These are phyloP conservation scores for Phytophthora syringae DNA, from an alignment of 352 stramenopile species.

Conservation along the genomic window DNA sequence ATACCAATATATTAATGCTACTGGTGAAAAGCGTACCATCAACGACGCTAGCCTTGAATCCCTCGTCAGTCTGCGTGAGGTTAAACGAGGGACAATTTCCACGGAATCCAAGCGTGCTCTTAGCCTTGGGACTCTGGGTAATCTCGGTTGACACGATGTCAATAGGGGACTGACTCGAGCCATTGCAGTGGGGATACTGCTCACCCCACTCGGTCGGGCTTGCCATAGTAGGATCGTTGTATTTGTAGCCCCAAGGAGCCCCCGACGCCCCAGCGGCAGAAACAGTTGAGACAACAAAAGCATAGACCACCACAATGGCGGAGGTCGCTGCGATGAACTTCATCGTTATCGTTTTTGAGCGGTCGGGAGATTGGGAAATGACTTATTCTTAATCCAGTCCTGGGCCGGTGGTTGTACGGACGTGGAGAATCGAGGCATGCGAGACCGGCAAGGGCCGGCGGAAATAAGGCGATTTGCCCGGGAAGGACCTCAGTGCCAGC, in stretches of 20 bases:
- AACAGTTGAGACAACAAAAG: slow-evolving; percentile 12
- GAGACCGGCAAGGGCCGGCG: too few species aligned
- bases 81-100: slow-evolving; percentile 30
- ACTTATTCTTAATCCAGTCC: slow-evolving; percentile 12
- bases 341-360: slow-evolving; percentile 7
- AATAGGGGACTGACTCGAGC: slow-evolving; percentile 34
- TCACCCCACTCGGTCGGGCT: slow-evolving; percentile 10
- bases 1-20: not conserved
- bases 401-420: not conserved
- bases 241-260: slow-evolving; percentile 22
- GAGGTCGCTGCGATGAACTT: slow-evolving; percentile 17
- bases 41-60: slow-evolving; percentile 22
- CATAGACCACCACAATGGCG: slow-evolving; percentile 13
- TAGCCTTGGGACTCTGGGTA: slow-evolving; percentile 1
- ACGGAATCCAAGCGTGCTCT: slow-evolving; percentile 25
- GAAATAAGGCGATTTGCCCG: too few species aligned
- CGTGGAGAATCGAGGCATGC: too few species aligned
- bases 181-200: slow-evolving; percentile 17
- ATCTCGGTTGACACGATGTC: slow-evolving; percentile 24
- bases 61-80: slow-evolving; percentile 23
- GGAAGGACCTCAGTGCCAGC: not conserved
- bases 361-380: slow-evolving; percentile 19
- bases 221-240: slow-evolving; percentile 2
- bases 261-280: slow-evolving; percentile 5
- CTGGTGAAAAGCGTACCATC: slow-evolving; percentile 12